These are phyloP conservation scores for Dendryphion nanum DNA, from an alignment of 2,329 filamentous ascomycete genomes.

Conservation along the genomic window DNA sequence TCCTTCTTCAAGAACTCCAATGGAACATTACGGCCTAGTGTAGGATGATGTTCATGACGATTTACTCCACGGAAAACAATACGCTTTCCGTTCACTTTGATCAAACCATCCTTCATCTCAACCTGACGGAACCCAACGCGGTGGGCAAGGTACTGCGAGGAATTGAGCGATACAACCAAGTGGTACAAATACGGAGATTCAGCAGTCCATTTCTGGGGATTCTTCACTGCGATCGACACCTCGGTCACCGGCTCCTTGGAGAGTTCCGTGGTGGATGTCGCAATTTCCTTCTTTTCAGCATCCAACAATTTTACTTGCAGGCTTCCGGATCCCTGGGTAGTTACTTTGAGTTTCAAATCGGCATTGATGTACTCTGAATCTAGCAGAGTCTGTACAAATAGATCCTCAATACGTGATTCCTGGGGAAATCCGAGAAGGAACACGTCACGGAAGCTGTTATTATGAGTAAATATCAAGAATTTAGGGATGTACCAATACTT, in stretches of 20 bases:
- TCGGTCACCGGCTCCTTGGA: constrained; percentile 18
- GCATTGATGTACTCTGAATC: constrained; percentile 53
- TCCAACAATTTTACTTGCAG: constrained; percentile 49
- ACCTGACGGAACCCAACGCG: constrained; percentile 63
- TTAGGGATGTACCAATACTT: constrained; percentile 4
- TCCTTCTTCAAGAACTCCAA: constrained; percentile 61
- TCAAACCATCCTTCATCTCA: constrained; percentile 59
- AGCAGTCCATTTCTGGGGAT: constrained; percentile 67
- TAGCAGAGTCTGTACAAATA: constrained; percentile 56
- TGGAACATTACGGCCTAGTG: constrained; percentile 62
- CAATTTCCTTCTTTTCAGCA: constrained; percentile 28
- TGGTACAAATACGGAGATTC: constrained; percentile 64
- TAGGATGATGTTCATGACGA: constrained; percentile 68
- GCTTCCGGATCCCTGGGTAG: constrained; percentile 38
- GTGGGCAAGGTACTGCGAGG: constrained; percentile 48
- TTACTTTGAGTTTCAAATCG: constrained; percentile 50
- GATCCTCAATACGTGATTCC: constrained; percentile 55
- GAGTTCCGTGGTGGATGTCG: constrained; percentile 2
- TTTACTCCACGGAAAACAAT: constrained; percentile 66
- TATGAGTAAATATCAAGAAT: constrained; percentile 6
- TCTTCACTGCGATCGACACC: constrained; percentile 45
- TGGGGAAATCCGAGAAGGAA: constrained; percentile 58
- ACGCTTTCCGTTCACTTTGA: constrained; percentile 62
- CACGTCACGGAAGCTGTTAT: constrained; percentile 65
- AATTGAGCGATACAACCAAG: constrained; percentile 47